phyloP scores from a whole-genome alignment of 805 yeast species.

The Zygoascus tannicola region DNA sequence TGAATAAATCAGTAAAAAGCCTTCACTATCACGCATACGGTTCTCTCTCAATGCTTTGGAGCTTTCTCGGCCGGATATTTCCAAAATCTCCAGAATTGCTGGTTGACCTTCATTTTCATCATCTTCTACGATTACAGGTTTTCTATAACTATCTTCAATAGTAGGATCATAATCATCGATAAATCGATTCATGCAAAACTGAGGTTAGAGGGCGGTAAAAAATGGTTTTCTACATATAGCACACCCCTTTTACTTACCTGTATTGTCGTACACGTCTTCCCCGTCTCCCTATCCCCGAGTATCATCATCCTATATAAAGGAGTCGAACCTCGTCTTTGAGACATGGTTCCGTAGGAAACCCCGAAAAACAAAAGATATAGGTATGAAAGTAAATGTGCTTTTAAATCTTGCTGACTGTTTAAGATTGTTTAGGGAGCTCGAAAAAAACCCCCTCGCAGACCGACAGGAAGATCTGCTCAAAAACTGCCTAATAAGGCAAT shows the following conservation, averaged over 20 bases:
- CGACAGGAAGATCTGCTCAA: too few species aligned
- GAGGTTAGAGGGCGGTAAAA: background rate
- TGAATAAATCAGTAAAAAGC: conserved; percentile 79
- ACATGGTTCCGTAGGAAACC: too few species aligned
- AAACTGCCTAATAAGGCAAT: too few species aligned
- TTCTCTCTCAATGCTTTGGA: conserved; percentile 68
- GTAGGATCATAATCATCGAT: conserved; percentile 98
- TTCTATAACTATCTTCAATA: conserved; percentile 60
- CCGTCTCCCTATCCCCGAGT: conserved; percentile 99
- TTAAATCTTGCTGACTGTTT: too few species aligned
- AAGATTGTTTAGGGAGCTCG: too few species aligned
- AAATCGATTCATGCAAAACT: conserved; percentile 65
- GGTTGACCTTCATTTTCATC: too few species aligned
- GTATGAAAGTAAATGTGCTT: too few species aligned
- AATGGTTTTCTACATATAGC: background rate
- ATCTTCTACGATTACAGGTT: conserved; percentile 74
- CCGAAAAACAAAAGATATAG: too few species aligned
- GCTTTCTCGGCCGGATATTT: conserved; percentile 90
- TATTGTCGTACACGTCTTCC: conserved; percentile 93
- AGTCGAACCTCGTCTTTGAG: conserved; percentile 20
- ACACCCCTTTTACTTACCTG: conserved; percentile 33
- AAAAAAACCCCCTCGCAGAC: too few species aligned
- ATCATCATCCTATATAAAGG: conserved; percentile 73
- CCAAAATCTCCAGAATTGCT: conserved; percentile 73
- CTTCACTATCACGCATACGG: conserved; percentile 92